Conservation (phyloP, 257 asterid genomes). For the Henckelia pumila region DNA sequence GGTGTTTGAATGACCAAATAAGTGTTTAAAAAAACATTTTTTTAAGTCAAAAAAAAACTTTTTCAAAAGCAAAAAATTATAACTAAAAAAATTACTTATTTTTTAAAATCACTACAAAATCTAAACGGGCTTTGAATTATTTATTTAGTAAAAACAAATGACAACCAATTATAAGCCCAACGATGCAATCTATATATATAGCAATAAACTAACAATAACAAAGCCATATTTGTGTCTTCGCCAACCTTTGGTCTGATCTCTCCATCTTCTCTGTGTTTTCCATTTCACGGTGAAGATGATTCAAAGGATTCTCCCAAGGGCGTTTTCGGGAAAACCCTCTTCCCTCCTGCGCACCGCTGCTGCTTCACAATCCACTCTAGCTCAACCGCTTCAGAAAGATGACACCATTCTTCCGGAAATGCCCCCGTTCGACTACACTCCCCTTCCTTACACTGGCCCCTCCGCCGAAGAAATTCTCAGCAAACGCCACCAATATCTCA, state of each 20-base stretch:
- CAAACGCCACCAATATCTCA: conserved; percentile 65
- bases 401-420: conserved; percentile 47
- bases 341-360: conserved; percentile 25
- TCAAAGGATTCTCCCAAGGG: conserved; percentile 31
- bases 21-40: too few species aligned
- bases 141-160: too few species aligned
- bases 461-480: conserved; percentile 56
- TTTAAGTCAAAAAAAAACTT: too few species aligned
- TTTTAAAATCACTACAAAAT: too few species aligned
- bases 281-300: conserved; percentile 36
- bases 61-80: too few species aligned
- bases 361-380: conserved; percentile 35
- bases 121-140: too few species aligned
- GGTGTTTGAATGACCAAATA: too few species aligned
- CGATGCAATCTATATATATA: too few species aligned
- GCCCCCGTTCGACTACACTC: conserved; percentile 88
- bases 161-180: too few species aligned
- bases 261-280: background rate
- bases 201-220: too few species aligned
- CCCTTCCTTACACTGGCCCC: conserved; percentile 87
- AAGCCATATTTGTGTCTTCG: background rate
- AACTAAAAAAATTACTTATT: too few species aligned
- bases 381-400: conserved; percentile 35
- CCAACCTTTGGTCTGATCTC: background rate
- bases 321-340: conserved; percentile 26